Conservation (phyloP, 2,329 filamentous ascomycete genomes). For the Colletotrichum lini region DNA sequence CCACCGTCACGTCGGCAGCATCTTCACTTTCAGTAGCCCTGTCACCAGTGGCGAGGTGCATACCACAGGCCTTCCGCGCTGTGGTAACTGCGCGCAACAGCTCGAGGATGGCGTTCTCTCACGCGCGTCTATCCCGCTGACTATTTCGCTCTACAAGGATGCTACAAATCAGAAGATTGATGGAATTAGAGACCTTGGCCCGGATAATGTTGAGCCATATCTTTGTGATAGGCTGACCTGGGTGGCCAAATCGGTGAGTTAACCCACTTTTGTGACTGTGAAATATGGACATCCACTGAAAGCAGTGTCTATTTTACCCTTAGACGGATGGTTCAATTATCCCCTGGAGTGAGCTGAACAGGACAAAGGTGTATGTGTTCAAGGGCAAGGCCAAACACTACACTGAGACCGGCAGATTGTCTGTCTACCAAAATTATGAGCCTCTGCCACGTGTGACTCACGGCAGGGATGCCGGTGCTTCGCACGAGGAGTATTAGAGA, state of each 20-base stretch:
- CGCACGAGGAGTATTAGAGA: background rate
- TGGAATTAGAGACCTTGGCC: background rate
- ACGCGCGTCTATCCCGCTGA: background rate
- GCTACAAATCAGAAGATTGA: background rate
- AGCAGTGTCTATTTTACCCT: background rate
- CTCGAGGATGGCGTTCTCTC: background rate
- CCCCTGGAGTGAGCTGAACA: background rate
- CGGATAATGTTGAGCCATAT: background rate
- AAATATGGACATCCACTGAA: background rate
- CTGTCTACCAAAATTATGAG: background rate
- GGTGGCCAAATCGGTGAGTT: background rate
- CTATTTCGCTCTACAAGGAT: background rate
- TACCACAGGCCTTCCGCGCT: background rate
- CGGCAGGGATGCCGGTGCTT: background rate
- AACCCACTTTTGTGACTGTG: background rate
- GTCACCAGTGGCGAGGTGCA: background rate
- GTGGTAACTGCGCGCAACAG: background rate
- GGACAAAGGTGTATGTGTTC: background rate
- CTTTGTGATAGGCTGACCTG: background rate
- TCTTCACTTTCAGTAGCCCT: background rate
- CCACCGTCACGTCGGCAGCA: background rate
- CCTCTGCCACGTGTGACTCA: background rate
- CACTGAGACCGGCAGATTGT: background rate
- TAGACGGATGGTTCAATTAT: background rate
- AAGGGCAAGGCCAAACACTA: constrained; percentile 5